phyloP scores from a whole-genome alignment of 2,329 filamentous ascomycete species.

The Fusarium humuli region DNA sequence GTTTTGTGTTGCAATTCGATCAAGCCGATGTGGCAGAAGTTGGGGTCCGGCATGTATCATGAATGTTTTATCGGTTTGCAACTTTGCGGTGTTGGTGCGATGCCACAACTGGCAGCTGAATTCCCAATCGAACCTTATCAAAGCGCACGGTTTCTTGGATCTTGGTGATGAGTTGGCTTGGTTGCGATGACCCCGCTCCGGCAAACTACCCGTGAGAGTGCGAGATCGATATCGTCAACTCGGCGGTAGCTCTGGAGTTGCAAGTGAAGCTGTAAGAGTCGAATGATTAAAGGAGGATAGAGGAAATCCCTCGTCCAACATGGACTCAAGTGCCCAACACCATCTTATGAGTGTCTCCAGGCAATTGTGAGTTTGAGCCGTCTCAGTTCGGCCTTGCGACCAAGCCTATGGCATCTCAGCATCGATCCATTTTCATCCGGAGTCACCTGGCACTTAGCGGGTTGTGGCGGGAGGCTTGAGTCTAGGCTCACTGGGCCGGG shows the following conservation, averaged over 20 bases:
- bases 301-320: slow-evolving; percentile 9
- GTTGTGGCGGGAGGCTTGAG: slow-evolving; percentile 47
- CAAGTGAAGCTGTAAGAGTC: background rate
- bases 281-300: background rate
- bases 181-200: slow-evolving; percentile 3
- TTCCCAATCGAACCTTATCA: slow-evolving; percentile 15
- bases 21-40: slow-evolving; percentile 13
- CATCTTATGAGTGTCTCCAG: slow-evolving; percentile 33
- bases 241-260: background rate
- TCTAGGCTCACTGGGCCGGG: slow-evolving; percentile 41
- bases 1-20: slow-evolving; percentile 1
- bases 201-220: background rate
- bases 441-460: slow-evolving; percentile 39
- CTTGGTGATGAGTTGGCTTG: slow-evolving; percentile 13
- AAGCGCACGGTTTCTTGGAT: slow-evolving; percentile 29
- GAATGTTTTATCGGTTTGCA: slow-evolving; percentile 24
- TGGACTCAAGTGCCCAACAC: slow-evolving; percentile 21
- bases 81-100: slow-evolving; percentile 18
- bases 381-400: slow-evolving; percentile 33
- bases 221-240: slow-evolving; percentile 3
- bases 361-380: slow-evolving; percentile 38
- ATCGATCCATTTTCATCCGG: slow-evolving; percentile 21
- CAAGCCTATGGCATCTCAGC: slow-evolving; percentile 32
- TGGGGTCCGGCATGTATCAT: slow-evolving; percentile 29
- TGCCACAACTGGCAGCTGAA: slow-evolving; percentile 15